Base-by-base conservation (phyloP, 768 basidiomycete genomes). In the Tylopilus vinaceipallidus region DNA sequence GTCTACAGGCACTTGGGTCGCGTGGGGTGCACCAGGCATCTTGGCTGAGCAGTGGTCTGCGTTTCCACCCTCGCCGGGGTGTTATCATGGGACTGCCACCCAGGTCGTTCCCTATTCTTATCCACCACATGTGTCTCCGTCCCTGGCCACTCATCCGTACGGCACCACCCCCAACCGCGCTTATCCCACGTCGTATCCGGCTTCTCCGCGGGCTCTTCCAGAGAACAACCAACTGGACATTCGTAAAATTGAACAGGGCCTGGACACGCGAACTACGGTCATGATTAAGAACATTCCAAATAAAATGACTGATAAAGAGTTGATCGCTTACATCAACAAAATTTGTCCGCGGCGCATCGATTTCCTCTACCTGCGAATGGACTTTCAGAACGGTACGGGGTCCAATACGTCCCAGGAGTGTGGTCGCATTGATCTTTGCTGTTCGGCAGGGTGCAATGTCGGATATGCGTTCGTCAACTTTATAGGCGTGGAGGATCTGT, bases 221-320 rank as follows among this genome's bases (percentile, higher is more conserved):
- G 75, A 75, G 59, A 71, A 75, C 52, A 86, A 87, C 60, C 74
- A 76, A 57, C 65, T 95, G 23, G 83, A 89, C 65, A 67, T 92
- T 12, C 75, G 72, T 36, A 76, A 76, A 50, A 93, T 95, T 58
- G 88, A 87, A 65, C 78, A 77, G 26, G 92, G 92, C 5, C 67
- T 75, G 50, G 90, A 92, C 58, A 90, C 84, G 30, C 76, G 91
- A 27, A 90, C 89, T 29, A 91, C 91, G 24, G 83, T 91, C 41
- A 91, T 91, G 88, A 82, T 90, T 54, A 91, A 93, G 71, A 95
- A 95, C 61, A 89, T 95, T 38, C 92, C 92, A 3, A 95, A 94
- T 70, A 92, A 93, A 68, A 89, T 91, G 87, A 85, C 75, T 53
- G 86, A 90, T 67, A 77, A 73, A 60, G 86, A 91, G 55, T 63